Conservation (phyloP, 208 protist species). For the Trypanosoma theileri region DNA sequence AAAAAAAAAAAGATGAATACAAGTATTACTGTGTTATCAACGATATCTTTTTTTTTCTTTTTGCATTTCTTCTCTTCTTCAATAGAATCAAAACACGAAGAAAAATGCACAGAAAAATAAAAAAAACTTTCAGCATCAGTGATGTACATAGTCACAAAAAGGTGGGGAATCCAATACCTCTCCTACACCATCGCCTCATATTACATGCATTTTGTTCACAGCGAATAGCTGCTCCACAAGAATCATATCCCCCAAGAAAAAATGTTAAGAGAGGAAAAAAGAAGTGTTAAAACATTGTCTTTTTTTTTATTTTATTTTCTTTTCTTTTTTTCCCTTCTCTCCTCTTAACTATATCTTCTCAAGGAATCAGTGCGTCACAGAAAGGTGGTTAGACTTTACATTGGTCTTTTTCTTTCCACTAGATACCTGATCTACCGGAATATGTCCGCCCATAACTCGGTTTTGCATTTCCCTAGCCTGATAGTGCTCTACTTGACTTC, state of each 20-base stretch:
- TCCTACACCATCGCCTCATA: neutral
- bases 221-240: neutral
- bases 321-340: neutral
- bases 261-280: neutral
- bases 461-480: conserved; percentile 4
- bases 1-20: conserved; percentile 4
- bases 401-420: neutral
- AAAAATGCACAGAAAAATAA: neutral
- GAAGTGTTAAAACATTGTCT: neutral
- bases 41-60: neutral
- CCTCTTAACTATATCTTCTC: neutral
- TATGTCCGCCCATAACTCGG: neutral
- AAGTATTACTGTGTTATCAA: neutral
- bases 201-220: neutral
- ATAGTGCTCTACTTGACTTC: conserved; percentile 15
- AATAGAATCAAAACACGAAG: conserved; percentile 1
- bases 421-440: conserved; percentile 1
- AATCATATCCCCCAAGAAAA: too few relatives aligned
- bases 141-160: conserved; percentile 1
- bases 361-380: conserved; percentile 12
- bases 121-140: neutral
- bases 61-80: neutral
- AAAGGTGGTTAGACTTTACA: conserved; percentile 7
- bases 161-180: neutral
- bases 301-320: neutral